These are phyloP conservation scores for Paecilomyces sp. DNA, from an alignment of 2,329 filamentous ascomycete species.

Conservation along the genomic window DNA sequence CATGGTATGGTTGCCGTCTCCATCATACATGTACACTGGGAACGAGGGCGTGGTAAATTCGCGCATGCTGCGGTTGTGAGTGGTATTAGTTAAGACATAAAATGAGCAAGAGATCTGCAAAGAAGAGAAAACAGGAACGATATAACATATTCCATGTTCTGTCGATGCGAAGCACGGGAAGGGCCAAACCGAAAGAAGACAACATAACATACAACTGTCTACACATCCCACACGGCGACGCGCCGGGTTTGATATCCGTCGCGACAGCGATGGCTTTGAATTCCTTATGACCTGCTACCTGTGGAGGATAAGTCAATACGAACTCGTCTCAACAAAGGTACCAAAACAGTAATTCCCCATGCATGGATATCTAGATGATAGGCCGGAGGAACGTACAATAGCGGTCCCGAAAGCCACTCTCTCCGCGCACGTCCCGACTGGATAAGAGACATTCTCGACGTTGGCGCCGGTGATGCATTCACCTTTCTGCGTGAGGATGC, in stretches of 20 bases:
- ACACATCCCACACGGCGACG: constrained; percentile 88
- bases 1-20: constrained; percentile 55
- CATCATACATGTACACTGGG: constrained; percentile 90
- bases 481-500: constrained; percentile 57
- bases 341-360: neutral
- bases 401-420: constrained; percentile 80
- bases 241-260: constrained; percentile 64
- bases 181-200: neutral
- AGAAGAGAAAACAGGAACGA: neutral
- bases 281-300: constrained; percentile 40
- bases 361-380: neutral
- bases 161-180: no score
- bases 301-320: neutral
- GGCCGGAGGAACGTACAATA: constrained; percentile 40
- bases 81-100: neutral
- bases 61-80: constrained; percentile 47
- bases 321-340: neutral
- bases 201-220: constrained; percentile 63
- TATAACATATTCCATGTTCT: no score
- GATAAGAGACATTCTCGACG: constrained; percentile 88
- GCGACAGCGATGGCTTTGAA: constrained; percentile 80
- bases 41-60: constrained; percentile 64
- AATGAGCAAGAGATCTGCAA: constrained; percentile 1
- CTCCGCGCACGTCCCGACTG: constrained; percentile 93
- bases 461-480: constrained; percentile 68